A percentile compares a stretch with the other conserved stretches of the same genome.
phyloP scores from a whole-genome alignment of 139 green algal genomes.

The Nannochloris sp. region DNA sequence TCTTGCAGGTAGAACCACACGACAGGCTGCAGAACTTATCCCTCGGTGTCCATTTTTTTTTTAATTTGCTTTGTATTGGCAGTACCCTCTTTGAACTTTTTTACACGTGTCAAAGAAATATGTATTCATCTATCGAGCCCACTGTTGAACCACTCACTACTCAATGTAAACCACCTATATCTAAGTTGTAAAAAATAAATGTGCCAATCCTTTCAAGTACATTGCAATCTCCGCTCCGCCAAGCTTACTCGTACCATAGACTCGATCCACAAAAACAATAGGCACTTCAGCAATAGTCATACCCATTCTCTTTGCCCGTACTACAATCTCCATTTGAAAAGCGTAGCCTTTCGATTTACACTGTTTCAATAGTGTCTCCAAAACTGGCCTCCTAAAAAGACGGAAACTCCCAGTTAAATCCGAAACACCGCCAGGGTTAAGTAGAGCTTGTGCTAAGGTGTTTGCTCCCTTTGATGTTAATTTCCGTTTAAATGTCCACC shows the following conservation, averaged over 20 bases:
- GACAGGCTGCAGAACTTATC: too few species aligned
- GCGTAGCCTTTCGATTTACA: slow-evolving; percentile 59
- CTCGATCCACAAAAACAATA: slow-evolving; percentile 96
- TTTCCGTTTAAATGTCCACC: slow-evolving; percentile 86
- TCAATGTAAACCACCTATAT: background rate
- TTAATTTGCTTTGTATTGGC: background rate
- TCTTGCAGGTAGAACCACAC: too few species aligned
- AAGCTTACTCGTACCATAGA: slow-evolving; percentile 92
- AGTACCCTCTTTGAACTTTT: background rate
- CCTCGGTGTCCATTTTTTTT: too few species aligned
- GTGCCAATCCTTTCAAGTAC: slow-evolving; percentile 79
- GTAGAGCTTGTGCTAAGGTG: slow-evolving; percentile 69
- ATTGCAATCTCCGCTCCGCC: slow-evolving; percentile 75
- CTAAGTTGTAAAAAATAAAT: slow-evolving; percentile 81
- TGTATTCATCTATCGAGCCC: background rate
- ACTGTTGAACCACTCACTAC: background rate
- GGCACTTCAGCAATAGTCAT: slow-evolving; percentile 78
- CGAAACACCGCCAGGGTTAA: slow-evolving; percentile 54
- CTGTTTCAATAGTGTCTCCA: slow-evolving; percentile 44
- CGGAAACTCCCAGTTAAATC: slow-evolving; percentile 93
- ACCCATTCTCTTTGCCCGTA: slow-evolving; percentile 55
- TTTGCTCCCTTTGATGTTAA: slow-evolving; percentile 88
- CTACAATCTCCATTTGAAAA: slow-evolving; percentile 98
- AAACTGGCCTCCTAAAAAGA: slow-evolving; percentile 66
- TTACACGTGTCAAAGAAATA: background rate